Conservation (phyloP, 129 eudicot genomes). For the Arctium minus region DNA sequence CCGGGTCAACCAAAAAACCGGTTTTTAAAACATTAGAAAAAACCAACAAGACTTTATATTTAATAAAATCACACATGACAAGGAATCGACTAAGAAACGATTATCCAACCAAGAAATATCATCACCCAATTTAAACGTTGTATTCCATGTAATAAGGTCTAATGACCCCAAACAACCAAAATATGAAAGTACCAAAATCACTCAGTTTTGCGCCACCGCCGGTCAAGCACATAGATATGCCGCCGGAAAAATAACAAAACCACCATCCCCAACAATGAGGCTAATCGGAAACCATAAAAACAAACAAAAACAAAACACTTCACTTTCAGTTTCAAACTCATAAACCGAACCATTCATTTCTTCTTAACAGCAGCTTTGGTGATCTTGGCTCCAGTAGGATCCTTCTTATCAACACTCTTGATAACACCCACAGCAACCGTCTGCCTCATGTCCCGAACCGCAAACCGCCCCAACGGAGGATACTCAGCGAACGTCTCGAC, state of each 20-base stretch:
- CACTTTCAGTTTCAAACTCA: neutral
- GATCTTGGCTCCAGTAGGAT: conserved; percentile 19
- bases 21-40: too few species aligned
- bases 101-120: too few species aligned
- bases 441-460: conserved; percentile 19
- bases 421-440: conserved; percentile 16
- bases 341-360: neutral
- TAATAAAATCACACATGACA: too few species aligned
- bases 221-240: neutral
- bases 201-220: neutral
- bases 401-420: conserved; percentile 18
- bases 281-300: neutral
- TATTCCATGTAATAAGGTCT: neutral
- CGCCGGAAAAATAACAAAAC: neutral
- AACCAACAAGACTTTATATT: too few species aligned
- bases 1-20: too few species aligned
- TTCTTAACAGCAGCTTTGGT: conserved; percentile 18
- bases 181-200: neutral
- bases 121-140: neutral
- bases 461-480: conserved; percentile 20
- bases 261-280: neutral
- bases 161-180: neutral
- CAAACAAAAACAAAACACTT: neutral
- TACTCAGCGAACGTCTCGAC: conserved; percentile 15
- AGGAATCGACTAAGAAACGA: too few species aligned